These are phyloP conservation scores for Magnusiomyces paraingens DNA, from an alignment of 1,139 yeast species.

Conservation along the genomic window DNA sequence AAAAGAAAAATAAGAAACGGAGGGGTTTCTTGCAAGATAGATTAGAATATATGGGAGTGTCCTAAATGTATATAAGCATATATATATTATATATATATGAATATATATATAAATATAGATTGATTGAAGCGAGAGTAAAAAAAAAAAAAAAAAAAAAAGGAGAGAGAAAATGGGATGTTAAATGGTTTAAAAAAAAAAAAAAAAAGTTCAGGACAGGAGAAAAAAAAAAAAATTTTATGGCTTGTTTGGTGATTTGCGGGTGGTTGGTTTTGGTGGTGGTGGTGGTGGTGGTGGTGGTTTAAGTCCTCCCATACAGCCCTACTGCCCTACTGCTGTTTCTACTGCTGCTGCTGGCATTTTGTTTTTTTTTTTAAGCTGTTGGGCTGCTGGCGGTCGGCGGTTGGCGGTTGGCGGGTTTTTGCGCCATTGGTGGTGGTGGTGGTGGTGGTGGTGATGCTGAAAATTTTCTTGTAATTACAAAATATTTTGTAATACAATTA, in stretches of 20 bases:
- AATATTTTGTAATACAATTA: too few species aligned
- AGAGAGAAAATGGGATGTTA: background rate
- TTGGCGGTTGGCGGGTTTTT: too few species aligned
- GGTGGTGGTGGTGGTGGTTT: background rate
- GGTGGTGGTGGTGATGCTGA: too few species aligned
- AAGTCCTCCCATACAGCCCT: too few species aligned
- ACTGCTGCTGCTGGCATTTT: too few species aligned
- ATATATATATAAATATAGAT: background rate
- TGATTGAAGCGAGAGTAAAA: background rate
- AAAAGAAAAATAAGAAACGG: background rate
- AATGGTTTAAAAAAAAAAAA: background rate
- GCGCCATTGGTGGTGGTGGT: too few species aligned
- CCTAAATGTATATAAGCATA: background rate
- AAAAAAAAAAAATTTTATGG: conserved; percentile 1
- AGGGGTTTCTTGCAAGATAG: background rate
- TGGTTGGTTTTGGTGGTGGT: conserved; percentile 1
- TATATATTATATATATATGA: background rate
- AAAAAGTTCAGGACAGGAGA: conserved; percentile 1
- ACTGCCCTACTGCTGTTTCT: too few species aligned
- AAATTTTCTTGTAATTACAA: too few species aligned
- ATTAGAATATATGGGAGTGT: background rate
- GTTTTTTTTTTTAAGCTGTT: too few species aligned
- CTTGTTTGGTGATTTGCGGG: background rate
- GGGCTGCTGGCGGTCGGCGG: too few species aligned
- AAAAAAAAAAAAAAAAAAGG: background rate